Evolutionary conservation across 805 yeast genomes (phyloP).

Genomic region (Aciculoconidium aculeatum): DNA sequence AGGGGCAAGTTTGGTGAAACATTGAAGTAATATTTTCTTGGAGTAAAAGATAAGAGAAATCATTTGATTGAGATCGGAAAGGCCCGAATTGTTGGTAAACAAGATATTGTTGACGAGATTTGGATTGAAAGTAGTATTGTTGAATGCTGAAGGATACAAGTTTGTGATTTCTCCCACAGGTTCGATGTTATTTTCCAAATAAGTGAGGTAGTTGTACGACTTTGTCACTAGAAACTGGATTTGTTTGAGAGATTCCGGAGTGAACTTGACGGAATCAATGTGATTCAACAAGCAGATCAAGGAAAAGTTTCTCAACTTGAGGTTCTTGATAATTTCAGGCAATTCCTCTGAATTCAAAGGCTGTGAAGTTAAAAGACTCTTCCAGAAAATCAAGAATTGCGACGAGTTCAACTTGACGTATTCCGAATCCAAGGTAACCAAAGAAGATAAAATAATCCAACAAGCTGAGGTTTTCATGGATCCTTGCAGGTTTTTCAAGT

Average conservation of each 20-base stretch:
- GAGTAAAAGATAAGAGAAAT: constrained; percentile 30
- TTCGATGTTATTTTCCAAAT: constrained; percentile 33
- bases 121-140: constrained; percentile 25
- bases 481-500: constrained; percentile 24
- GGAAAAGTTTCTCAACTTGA: constrained; percentile 33
- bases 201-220: constrained; percentile 35
- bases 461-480: constrained; percentile 27
- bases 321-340: constrained; percentile 27
- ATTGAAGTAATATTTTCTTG: constrained; percentile 32
- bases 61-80: constrained; percentile 22
- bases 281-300: constrained; percentile 36
- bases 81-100: constrained; percentile 18
- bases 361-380: constrained; percentile 38
- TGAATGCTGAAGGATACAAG: constrained; percentile 22
- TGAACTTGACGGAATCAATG: constrained; percentile 28
- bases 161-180: constrained; percentile 27
- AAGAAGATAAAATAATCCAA: constrained; percentile 37
- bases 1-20: constrained; percentile 28
- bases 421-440: constrained; percentile 37
- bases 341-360: constrained; percentile 15
- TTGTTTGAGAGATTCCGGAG: constrained; percentile 37
- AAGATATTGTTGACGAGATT: constrained; percentile 24
- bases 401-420: constrained; percentile 39
- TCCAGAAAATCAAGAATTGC: constrained; percentile 40
- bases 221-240: constrained; percentile 36